phyloP scores from a whole-genome alignment of 352 stramenopile species.

The Globisporangium emineosum region DNA sequence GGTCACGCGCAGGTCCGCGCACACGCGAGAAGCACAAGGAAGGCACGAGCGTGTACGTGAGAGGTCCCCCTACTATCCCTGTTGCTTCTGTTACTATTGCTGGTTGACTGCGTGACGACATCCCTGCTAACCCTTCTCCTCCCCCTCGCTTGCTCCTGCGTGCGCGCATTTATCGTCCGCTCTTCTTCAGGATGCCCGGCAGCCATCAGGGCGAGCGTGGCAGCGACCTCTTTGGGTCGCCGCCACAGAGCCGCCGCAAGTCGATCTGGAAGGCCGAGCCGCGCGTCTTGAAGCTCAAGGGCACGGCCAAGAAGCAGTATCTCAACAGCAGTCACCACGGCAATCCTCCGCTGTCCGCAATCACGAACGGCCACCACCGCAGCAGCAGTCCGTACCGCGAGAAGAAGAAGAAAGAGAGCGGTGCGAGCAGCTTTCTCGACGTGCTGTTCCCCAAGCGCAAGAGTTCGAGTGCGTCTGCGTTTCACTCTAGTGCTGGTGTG shows the following conservation, averaged over 20 bases:
- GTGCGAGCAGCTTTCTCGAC: constrained; percentile 10
- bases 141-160: neutral
- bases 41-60: neutral
- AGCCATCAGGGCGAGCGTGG: constrained; percentile 14
- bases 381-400: constrained; percentile 11
- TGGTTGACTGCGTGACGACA: neutral
- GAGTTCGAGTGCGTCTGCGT: neutral
- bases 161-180: neutral
- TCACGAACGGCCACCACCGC: constrained; percentile 4
- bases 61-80: neutral
- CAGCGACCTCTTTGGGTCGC: constrained; percentile 4
- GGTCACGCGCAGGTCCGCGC: neutral
- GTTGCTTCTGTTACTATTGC: neutral
- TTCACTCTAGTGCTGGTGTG: neutral
- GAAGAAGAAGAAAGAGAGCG: constrained; percentile 17
- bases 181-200: constrained; percentile 14
- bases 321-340: neutral
- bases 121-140: neutral
- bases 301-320: neutral
- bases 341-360: neutral
- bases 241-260: constrained; percentile 16
- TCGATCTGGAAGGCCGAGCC: constrained; percentile 19
- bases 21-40: neutral
- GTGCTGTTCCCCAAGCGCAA: constrained; percentile 20
- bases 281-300: constrained; percentile 11